These are phyloP conservation scores for Sextonia rubra DNA, from an alignment of 164 flowering plant species.

Conservation along the genomic window DNA sequence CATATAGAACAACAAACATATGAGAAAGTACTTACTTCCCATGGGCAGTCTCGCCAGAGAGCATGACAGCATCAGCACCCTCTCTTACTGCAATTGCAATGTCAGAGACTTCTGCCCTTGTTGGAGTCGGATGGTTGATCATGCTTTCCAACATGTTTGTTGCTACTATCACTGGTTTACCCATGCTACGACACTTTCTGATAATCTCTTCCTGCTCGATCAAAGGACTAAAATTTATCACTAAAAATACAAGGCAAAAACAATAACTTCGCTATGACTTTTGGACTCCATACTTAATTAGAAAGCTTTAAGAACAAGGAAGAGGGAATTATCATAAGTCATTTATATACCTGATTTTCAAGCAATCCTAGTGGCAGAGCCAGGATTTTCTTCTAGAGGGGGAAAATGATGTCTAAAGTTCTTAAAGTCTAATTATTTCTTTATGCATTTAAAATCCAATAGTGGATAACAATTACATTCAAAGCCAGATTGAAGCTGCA, in stretches of 20 bases:
- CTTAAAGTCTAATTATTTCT: too few species aligned
- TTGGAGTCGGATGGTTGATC: conserved; percentile 96
- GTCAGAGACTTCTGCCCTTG: conserved; percentile 98
- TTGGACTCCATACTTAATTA: background rate
- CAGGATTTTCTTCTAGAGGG: too few species aligned
- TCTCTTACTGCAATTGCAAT: conserved; percentile 96
- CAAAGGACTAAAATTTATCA: background rate
- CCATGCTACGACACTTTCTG: conserved; percentile 76
- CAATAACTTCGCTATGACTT: too few species aligned
- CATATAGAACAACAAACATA: too few species aligned
- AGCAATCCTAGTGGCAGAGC: background rate
- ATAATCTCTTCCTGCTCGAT: conserved; percentile 80
- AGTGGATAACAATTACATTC: too few species aligned
- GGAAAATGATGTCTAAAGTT: too few species aligned
- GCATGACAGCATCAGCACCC: conserved; percentile 98
- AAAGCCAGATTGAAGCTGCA: too few species aligned
- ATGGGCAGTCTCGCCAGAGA: conserved; percentile 99
- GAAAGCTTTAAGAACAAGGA: background rate
- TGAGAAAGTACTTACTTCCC: conserved; percentile 69
- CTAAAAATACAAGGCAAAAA: background rate
- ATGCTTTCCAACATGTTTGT: conserved; percentile 99
- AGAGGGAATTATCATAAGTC: background rate
- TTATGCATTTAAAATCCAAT: too few species aligned
- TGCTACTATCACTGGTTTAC: conserved; percentile 97
- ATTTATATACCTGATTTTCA: background rate